Percentiles rank a stretch among this genome's conserved stretches.
Evolutionary conservation across 345 rosid species (phyloP).

Genomic region (Ceriops zippeliana): DNA sequence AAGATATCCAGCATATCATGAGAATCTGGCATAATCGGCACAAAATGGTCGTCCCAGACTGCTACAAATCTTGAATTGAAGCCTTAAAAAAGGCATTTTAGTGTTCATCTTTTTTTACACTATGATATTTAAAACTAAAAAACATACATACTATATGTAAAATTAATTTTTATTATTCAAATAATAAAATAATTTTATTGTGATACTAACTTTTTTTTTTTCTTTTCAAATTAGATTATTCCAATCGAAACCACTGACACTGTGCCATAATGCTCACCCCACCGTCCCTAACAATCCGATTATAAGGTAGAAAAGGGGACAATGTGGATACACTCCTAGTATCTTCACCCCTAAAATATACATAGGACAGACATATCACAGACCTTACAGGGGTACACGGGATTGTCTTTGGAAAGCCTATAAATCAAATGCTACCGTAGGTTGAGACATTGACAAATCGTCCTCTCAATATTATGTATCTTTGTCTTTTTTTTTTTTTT

Average conservation of each 20-base stretch:
- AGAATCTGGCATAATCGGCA: too few relatives aligned
- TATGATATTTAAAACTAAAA: too few relatives aligned
- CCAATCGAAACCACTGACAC: neutral
- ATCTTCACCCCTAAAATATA: slow-evolving; percentile 9
- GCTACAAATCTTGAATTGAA: too few relatives aligned
- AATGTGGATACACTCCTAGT: slow-evolving; percentile 24
- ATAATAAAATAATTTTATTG: too few relatives aligned
- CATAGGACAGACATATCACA: slow-evolving; percentile 17
- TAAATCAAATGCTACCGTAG: slow-evolving; percentile 6
- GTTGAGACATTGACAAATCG: slow-evolving; percentile 7
- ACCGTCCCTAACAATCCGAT: neutral
- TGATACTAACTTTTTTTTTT: too few relatives aligned
- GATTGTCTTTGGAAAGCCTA: slow-evolving; percentile 12
- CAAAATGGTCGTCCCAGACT: too few relatives aligned
- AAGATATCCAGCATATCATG: too few relatives aligned
- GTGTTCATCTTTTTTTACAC: too few relatives aligned
- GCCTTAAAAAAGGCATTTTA: too few relatives aligned
- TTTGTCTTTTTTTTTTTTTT: neutral
- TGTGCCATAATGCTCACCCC: neutral
- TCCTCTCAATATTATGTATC: neutral
- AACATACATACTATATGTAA: too few relatives aligned
- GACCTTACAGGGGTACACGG: neutral
- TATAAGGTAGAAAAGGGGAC: neutral
- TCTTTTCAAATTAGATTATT: too few relatives aligned
- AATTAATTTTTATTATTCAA: too few relatives aligned